Conservation (phyloP, 805 yeast genomes). For the Ogataea dorogensis region DNA sequence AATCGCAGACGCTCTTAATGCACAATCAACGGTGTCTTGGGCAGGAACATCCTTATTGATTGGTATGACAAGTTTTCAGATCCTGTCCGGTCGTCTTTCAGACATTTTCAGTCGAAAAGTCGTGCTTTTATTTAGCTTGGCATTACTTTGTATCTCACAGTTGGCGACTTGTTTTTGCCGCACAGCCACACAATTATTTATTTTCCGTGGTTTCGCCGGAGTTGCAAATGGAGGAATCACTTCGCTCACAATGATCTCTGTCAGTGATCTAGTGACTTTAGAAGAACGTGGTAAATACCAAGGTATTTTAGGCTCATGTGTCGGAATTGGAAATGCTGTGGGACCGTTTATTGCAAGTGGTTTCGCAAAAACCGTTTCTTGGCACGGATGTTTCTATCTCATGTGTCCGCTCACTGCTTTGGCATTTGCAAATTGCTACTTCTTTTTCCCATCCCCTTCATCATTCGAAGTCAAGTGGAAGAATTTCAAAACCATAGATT, state of each 20-base stretch:
- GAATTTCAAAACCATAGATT: slow-evolving; percentile 49
- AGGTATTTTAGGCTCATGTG: slow-evolving; percentile 51
- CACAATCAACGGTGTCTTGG: slow-evolving; percentile 50
- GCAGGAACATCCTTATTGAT: slow-evolving; percentile 54
- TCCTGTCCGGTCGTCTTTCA: slow-evolving; percentile 51
- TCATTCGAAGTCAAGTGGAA: slow-evolving; percentile 32
- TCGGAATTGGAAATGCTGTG: slow-evolving; percentile 50
- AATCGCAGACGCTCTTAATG: slow-evolving; percentile 48
- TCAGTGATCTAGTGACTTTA: slow-evolving; percentile 53
- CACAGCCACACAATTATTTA: slow-evolving; percentile 46
- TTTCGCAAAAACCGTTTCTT: slow-evolving; percentile 39
- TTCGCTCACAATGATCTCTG: slow-evolving; percentile 49
- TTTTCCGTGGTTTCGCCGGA: slow-evolving; percentile 55
- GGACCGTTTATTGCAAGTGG: slow-evolving; percentile 60
- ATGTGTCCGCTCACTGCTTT: slow-evolving; percentile 42
- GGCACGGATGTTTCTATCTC: slow-evolving; percentile 55
- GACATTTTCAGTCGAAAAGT: slow-evolving; percentile 55
- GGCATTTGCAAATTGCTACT: slow-evolving; percentile 31
- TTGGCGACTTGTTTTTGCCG: slow-evolving; percentile 52
- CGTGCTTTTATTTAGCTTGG: slow-evolving; percentile 40
- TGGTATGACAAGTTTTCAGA: slow-evolving; percentile 52
- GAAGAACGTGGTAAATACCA: slow-evolving; percentile 56
- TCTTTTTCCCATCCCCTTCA: slow-evolving; percentile 38
- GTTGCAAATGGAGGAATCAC: slow-evolving; percentile 55
- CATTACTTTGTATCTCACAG: slow-evolving; percentile 42